Evolutionary conservation across 2,329 filamentous ascomycete genomes (phyloP).

Genomic region (Exophiala viscosa): DNA sequence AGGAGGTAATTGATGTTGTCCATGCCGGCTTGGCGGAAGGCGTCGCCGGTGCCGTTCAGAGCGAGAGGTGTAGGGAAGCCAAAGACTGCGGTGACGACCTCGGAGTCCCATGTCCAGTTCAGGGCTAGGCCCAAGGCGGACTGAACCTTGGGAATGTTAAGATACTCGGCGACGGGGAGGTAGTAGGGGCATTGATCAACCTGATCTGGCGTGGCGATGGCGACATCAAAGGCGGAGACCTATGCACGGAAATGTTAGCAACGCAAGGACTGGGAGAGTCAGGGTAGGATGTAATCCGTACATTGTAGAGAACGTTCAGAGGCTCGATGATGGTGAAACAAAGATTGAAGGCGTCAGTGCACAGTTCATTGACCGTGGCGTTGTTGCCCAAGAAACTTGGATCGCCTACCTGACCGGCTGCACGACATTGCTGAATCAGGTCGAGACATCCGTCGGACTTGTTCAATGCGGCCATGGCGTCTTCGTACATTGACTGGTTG

Average conservation of each 20-base stretch:
- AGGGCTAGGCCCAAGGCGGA: constrained; percentile 56
- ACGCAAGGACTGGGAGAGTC: neutral
- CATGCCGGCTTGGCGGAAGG: constrained; percentile 31
- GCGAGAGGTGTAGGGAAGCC: constrained; percentile 31
- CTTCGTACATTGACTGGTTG: constrained; percentile 46
- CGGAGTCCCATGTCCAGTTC: constrained; percentile 52
- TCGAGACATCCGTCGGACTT: constrained; percentile 52
- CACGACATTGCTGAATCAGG: constrained; percentile 50
- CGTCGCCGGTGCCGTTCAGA: constrained; percentile 29
- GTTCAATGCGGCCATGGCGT: constrained; percentile 44
- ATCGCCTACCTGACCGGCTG: constrained; percentile 46
- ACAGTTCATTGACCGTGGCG: constrained; percentile 44
- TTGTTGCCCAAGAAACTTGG: constrained; percentile 48
- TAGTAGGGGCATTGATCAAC: constrained; percentile 55
- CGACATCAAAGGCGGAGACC: constrained; percentile 55
- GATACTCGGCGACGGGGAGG: constrained; percentile 47
- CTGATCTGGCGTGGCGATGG: constrained; percentile 48
- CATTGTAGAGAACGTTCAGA: constrained; percentile 35
- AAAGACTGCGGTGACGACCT: constrained; percentile 44
- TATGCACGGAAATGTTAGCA: constrained; percentile 37
- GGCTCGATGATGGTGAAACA: constrained; percentile 42
- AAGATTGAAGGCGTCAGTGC: constrained; percentile 43
- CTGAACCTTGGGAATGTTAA: constrained; percentile 57
- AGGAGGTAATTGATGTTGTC: constrained; percentile 46
- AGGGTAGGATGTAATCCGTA: neutral